Conservation (phyloP, 805 yeast species). For the Wickerhamomyces queroliae region DNA sequence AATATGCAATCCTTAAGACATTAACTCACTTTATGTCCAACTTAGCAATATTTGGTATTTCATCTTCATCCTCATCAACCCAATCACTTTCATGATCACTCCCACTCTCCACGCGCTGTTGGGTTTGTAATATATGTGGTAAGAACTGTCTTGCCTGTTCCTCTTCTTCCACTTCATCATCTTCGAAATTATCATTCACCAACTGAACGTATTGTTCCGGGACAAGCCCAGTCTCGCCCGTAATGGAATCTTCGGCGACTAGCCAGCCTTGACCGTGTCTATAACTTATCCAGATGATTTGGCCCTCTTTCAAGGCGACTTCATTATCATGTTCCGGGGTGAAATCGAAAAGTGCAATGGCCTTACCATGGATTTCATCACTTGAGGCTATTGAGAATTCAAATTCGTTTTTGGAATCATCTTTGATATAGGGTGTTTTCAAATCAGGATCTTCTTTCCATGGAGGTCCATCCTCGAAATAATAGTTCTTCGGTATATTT, state of each 20-base stretch:
- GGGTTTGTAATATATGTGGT: slow-evolving; percentile 21
- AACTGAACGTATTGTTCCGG: slow-evolving; percentile 90
- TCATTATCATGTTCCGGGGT: slow-evolving; percentile 94
- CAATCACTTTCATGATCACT: slow-evolving; percentile 25
- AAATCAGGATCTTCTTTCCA: slow-evolving; percentile 29
- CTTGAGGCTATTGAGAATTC: slow-evolving; percentile 31
- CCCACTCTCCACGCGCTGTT: neutral
- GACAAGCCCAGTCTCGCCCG: slow-evolving; percentile 84
- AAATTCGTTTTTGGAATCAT: slow-evolving; percentile 17
- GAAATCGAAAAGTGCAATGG: slow-evolving; percentile 86
- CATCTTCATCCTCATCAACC: slow-evolving; percentile 27
- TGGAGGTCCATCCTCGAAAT: slow-evolving; percentile 24
- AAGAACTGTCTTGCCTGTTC: slow-evolving; percentile 44
- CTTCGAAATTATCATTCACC: slow-evolving; percentile 11
- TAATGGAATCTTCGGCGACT: slow-evolving; percentile 73
- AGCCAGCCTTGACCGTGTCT: slow-evolving; percentile 99
- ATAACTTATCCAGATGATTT: slow-evolving; percentile 76
- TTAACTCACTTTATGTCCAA: neutral
- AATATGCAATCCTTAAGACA: neutral
- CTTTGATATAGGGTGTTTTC: slow-evolving; percentile 19
- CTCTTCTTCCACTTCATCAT: slow-evolving; percentile 16
- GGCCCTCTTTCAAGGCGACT: slow-evolving; percentile 71
- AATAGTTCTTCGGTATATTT: slow-evolving; percentile 22
- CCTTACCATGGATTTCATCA: slow-evolving; percentile 49
- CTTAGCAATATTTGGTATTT: slow-evolving; percentile 5